These are phyloP conservation scores for Blastocystis sp. DNA, from an alignment of 352 stramenopile genomes.

Conservation along the genomic window DNA sequence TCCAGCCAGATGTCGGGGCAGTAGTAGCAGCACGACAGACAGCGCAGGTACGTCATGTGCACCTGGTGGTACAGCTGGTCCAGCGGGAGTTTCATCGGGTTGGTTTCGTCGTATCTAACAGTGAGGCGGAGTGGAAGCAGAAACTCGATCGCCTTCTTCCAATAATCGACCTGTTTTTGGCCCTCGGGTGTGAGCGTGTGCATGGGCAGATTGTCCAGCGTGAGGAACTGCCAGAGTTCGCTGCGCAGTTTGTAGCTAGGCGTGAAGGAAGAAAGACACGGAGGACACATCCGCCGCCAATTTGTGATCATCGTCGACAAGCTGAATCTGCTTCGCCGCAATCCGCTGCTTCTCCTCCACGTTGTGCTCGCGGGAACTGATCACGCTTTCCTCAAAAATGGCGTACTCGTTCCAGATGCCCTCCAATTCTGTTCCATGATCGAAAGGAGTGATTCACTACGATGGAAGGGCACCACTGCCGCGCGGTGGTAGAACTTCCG, in stretches of 20 bases:
- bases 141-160: conserved; percentile 37
- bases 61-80: conserved; percentile 56
- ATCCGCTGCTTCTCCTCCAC: neutral
- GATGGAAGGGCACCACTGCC: conserved; percentile 53
- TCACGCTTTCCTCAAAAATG: conserved; percentile 48
- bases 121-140: neutral
- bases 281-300: conserved; percentile 47
- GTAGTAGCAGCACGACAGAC: conserved; percentile 44
- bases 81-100: conserved; percentile 39
- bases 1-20: conserved; percentile 56
- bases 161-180: conserved; percentile 40
- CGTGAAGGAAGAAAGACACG: neutral
- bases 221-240: conserved; percentile 46
- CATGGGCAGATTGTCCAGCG: conserved; percentile 40
- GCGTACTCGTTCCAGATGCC: conserved; percentile 57
- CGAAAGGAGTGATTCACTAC: neutral
- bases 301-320: conserved; percentile 59
- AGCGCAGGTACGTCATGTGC: conserved; percentile 58
- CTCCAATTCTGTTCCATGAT: neutral
- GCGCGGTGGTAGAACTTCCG: conserved; percentile 43
- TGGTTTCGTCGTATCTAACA: conserved; percentile 49
- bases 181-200: conserved; percentile 1
- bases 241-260: conserved; percentile 29
- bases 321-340: conserved; percentile 16
- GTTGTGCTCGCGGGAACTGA: neutral